Percentiles rank a stretch among this genome's conserved stretches.
Conservation (phyloP, 129 eudicot species). For the Tagetes patula region DNA sequence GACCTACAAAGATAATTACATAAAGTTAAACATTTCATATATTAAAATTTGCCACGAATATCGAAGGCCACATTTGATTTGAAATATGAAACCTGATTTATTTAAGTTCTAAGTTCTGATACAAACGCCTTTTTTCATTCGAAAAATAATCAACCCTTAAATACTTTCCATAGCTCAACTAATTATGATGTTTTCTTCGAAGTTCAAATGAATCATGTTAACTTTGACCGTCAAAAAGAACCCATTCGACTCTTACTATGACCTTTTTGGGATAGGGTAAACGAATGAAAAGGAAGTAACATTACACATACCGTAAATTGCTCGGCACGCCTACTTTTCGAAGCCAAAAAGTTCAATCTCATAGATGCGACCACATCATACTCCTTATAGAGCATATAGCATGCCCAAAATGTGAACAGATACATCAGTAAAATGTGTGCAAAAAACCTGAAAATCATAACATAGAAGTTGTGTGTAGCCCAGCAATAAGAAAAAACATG, state of each 20-base stretch:
- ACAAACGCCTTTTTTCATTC: not conserved
- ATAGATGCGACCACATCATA: slow-evolving; percentile 44
- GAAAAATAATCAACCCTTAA: not conserved
- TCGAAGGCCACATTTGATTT: not conserved
- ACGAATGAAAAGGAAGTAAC: slow-evolving; percentile 3
- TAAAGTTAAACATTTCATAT: not conserved
- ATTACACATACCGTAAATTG: slow-evolving; percentile 52
- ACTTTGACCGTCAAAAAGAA: not conserved
- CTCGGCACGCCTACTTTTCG: slow-evolving; percentile 55
- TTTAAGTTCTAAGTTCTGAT: not conserved
- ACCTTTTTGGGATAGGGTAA: not conserved
- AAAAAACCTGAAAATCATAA: slow-evolving; percentile 48
- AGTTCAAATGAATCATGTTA: not conserved
- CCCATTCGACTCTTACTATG: not conserved
- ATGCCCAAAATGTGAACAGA: slow-evolving; percentile 54
- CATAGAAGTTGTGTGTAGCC: slow-evolving; percentile 19
- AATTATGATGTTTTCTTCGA: not conserved
- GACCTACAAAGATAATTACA: slow-evolving; percentile 47
- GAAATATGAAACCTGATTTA: not conserved
- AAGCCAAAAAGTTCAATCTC: slow-evolving; percentile 60
- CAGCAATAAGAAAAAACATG: not conserved
- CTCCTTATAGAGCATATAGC: slow-evolving; percentile 50
- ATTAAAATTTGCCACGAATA: not conserved
- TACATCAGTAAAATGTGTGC: slow-evolving; percentile 50
- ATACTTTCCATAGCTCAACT: not conserved